Percentiles rank a stretch among this genome's conserved stretches.
These are phyloP conservation scores for Plantago lanceolata DNA, from an alignment of 305 asterid genomes.

Conservation along the genomic window DNA sequence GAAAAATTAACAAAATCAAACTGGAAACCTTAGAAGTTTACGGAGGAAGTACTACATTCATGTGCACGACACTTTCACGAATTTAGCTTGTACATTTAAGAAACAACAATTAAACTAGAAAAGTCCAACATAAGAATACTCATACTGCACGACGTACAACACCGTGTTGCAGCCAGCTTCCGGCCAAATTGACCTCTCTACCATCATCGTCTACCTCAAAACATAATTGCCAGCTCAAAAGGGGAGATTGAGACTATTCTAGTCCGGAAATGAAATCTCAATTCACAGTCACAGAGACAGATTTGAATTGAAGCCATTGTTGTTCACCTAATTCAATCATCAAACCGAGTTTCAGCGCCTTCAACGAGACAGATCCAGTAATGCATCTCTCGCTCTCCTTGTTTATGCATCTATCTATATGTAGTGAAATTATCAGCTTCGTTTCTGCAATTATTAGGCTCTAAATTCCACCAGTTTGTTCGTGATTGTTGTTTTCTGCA, in stretches of 20 bases:
- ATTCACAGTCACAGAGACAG: background rate
- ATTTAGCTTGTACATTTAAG: too few species aligned
- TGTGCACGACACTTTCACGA: too few species aligned
- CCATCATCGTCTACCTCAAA: background rate
- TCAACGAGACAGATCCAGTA: constrained; percentile 34
- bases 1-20: too few species aligned
- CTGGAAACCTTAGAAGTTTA: too few species aligned
- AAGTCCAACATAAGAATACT: background rate
- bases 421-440: background rate
- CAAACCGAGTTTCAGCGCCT: background rate
- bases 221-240: background rate
- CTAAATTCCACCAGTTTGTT: constrained; percentile 13
- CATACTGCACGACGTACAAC: background rate
- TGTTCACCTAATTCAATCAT: background rate
- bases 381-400: constrained; percentile 15
- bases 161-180: background rate
- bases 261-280: background rate
- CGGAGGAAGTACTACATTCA: too few species aligned
- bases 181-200: background rate
- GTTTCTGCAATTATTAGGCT: background rate
- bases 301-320: background rate
- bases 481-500: constrained; percentile 1
- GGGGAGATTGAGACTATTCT: background rate
- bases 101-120: background rate
- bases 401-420: constrained; percentile 2